These are phyloP conservation scores for Tricholoma saponaceum DNA, from an alignment of 768 basidiomycete genomes.

Conservation along the genomic window DNA sequence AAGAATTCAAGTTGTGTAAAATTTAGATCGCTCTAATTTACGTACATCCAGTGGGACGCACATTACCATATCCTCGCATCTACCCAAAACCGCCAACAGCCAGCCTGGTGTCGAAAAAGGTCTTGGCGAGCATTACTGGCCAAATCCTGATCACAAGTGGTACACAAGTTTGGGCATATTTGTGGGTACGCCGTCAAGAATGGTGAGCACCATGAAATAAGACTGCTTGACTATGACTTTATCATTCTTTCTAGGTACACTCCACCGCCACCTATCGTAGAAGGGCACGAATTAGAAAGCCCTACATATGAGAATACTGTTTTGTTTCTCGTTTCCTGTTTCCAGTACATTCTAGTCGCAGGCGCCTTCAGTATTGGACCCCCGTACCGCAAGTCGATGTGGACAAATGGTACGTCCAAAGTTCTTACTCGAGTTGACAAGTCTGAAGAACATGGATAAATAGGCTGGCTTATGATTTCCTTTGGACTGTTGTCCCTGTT, in stretches of 20 bases:
- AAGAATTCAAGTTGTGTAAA: conserved; percentile 27
- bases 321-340: conserved; percentile 91
- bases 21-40: conserved; percentile 5
- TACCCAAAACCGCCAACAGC: conserved; percentile 91
- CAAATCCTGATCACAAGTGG: conserved; percentile 85
- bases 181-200: conserved; percentile 80
- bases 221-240: not conserved
- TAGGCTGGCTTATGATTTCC: conserved; percentile 81
- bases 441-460: conserved; percentile 2
- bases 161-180: conserved; percentile 82
- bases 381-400: conserved; percentile 92
- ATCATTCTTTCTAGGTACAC: conserved; percentile 58
- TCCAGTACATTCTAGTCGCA: conserved; percentile 97
- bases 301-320: conserved; percentile 90
- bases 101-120: conserved; percentile 92
- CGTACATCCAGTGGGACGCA: conserved; percentile 80
- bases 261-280: conserved; percentile 50
- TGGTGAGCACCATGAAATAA: conserved; percentile 54
- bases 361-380: conserved; percentile 98
- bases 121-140: conserved; percentile 88
- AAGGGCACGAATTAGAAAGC: conserved; percentile 72
- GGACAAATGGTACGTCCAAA: conserved; percentile 76
- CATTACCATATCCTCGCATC: conserved; percentile 83
- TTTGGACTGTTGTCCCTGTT: conserved; percentile 65
- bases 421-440: not conserved